Conservation (phyloP, 148 eudicot species). For the Talinum fruticosum region DNA sequence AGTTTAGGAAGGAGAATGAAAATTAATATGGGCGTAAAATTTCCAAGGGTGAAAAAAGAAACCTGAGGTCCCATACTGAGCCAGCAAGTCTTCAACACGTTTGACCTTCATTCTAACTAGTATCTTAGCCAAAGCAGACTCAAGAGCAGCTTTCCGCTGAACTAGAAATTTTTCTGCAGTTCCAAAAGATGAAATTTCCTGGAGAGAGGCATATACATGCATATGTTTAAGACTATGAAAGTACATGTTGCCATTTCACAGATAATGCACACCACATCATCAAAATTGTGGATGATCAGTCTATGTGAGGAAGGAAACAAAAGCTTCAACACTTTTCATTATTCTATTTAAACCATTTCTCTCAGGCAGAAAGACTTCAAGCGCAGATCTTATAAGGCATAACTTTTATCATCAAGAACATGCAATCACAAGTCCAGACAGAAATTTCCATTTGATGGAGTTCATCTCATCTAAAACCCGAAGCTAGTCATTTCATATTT, state of each 20-base stretch:
- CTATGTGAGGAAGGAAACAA: too few relatives aligned
- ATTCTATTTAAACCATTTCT: not conserved
- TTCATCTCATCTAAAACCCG: not conserved
- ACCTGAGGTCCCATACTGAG: conserved; percentile 57
- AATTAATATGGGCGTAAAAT: not conserved
- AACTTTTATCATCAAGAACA: not conserved
- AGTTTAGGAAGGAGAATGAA: not conserved
- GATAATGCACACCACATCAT: not conserved
- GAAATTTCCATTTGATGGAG: not conserved
- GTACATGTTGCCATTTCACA: not conserved
- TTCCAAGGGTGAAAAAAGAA: conserved; percentile 14
- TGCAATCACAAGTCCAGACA: not conserved
- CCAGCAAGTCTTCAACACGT: conserved; percentile 56
- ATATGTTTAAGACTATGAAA: not conserved
- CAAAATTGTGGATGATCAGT: too few relatives aligned
- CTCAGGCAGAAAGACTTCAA: too few relatives aligned
- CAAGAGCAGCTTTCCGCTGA: conserved; percentile 51
- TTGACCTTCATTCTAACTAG: conserved; percentile 60
- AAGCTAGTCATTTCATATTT: not conserved
- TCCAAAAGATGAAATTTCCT: conserved; percentile 66
- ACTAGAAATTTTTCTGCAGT: conserved; percentile 82
- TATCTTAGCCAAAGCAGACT: conserved; percentile 70
- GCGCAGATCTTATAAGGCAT: too few relatives aligned
- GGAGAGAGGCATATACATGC: conserved; percentile 22
- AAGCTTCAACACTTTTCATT: too few relatives aligned